A percentile compares a stretch with the other conserved stretches of the same genome.
Evolutionary conservation across 805 yeast species (phyloP).

Genomic region (Yarrowia deformans): DNA sequence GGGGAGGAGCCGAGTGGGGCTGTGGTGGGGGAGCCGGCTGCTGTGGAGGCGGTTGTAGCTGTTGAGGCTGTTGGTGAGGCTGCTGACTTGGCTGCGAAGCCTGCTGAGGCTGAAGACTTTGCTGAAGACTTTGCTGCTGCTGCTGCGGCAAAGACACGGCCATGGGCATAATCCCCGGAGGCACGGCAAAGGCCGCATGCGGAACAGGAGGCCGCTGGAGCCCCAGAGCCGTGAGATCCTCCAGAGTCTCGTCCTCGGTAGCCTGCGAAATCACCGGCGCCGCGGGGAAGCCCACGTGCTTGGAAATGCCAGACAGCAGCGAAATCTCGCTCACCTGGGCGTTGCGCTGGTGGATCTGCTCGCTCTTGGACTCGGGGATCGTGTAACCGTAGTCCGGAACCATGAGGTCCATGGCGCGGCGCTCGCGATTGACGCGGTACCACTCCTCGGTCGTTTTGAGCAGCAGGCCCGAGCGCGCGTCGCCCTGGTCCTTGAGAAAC

Average conservation of each 20-base stretch:
- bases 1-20: neutral
- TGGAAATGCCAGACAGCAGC: conserved; percentile 68
- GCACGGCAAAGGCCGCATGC: neutral
- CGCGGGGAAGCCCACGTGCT: conserved; percentile 79
- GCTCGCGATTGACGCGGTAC: conserved; percentile 90
- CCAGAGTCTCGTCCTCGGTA: conserved; percentile 71
- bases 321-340: conserved; percentile 73
- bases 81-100: no score
- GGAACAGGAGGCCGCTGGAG: conserved; percentile 40
- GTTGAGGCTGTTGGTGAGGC: neutral
- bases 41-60: neutral
- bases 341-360: conserved; percentile 70
- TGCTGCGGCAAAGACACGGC: conserved; percentile 12
- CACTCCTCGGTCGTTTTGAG: conserved; percentile 80
- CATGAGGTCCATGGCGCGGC: conserved; percentile 77
- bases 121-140: neutral
- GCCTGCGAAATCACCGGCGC: conserved; percentile 75
- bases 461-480: conserved; percentile 69
- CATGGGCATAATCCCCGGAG: conserved; percentile 19
- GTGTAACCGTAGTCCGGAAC: conserved; percentile 57
- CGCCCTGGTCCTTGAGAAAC: conserved; percentile 70
- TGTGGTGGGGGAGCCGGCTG: neutral
- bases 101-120: neutral
- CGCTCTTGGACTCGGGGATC: conserved; percentile 54
- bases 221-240: conserved; percentile 76